Evolutionary conservation across 2,329 filamentous ascomycete genomes (phyloP), one percentile per base, ranked within the genome.

Genomic region (Aspergillus thermomutatus): DNA sequence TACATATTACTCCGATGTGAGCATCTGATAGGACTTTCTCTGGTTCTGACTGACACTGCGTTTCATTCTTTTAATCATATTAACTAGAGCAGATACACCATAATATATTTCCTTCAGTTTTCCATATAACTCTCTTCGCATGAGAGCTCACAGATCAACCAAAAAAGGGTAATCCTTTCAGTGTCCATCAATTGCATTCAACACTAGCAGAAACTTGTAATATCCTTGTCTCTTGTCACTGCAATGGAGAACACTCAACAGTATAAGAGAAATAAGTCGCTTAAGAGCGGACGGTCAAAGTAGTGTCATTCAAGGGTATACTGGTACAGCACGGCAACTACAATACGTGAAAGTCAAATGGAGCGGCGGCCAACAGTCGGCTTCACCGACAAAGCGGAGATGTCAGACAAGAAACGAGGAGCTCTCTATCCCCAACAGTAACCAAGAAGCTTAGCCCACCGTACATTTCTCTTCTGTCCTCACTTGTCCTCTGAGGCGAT

Each of bases 221-320:
- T 37, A n/a, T 17, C 31, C 3, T 7, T 3, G 31, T 37, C 31
- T 37, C 14, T 37, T 34, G 14, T 14, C 1, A 37, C 31, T 14
- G 31, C 31, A 37, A 37, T 37, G 31, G 31, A 37, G 14, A 7
- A 37, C 14, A 17, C 31, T 37, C 31, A 5, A 34, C 3, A 14
- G 31, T 6, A 17, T 4, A 34, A 34, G 14, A 17, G 14, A 34
- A 34, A 34, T 4, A 37, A 37, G 31, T n/a, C 31, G 17, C 31
- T 37, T 37, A 37, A 37, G 14, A 37, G 31, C 14, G 21, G n/a
- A 51, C 21, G 23, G 34, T 21, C 41, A 58, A 61, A 11, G 54
- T 58, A 56, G 59, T 63, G 62, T 62, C 47, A 68, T 69, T 65
- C 58, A 45, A 67, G 65, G 65, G 60, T 70, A 70, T 70, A 69